These are phyloP conservation scores for Russula virescens DNA, from an alignment of 768 basidiomycete genomes.

Conservation along the genomic window DNA sequence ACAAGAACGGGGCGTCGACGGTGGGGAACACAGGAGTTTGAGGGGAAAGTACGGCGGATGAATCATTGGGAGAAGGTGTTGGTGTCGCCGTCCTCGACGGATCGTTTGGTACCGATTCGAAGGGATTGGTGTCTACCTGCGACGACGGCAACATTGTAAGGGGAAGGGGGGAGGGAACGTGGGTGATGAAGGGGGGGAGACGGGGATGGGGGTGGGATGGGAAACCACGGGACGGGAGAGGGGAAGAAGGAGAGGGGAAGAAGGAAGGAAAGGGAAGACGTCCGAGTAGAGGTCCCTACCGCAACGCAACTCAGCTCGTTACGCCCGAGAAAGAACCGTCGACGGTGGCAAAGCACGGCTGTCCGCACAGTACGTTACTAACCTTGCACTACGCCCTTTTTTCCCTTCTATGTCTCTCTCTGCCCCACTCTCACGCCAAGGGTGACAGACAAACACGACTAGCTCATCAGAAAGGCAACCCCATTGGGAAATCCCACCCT, in stretches of 20 bases:
- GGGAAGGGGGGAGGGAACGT: neutral
- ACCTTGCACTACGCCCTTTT: too few species aligned
- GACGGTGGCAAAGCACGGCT: too few species aligned
- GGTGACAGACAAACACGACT: too few species aligned
- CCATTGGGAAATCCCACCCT: too few species aligned
- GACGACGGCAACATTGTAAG: constrained; percentile 14
- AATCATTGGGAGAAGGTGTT: neutral
- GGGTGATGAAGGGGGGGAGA: neutral
- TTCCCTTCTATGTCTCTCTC: too few species aligned
- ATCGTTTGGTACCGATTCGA: constrained; percentile 13
- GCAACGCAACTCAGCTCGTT: too few species aligned
- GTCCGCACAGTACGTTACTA: too few species aligned
- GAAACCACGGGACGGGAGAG: neutral
- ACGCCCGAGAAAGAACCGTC: too few species aligned
- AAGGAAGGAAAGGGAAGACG: neutral
- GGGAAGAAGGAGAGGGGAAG: too few species aligned
- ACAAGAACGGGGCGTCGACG: constrained; percentile 3
- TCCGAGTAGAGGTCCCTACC: too few species aligned
- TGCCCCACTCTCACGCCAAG: too few species aligned
- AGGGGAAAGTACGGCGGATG: constrained; percentile 6
- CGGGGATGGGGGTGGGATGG: neutral
- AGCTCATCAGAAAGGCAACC: too few species aligned
- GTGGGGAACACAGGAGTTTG: constrained; percentile 1
- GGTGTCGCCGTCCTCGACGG: constrained; percentile 13
- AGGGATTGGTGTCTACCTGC: constrained; percentile 10